These are phyloP conservation scores for Ensete glaucum DNA, from an alignment of 176 grass and related monocot species.

Conservation along the genomic window DNA sequence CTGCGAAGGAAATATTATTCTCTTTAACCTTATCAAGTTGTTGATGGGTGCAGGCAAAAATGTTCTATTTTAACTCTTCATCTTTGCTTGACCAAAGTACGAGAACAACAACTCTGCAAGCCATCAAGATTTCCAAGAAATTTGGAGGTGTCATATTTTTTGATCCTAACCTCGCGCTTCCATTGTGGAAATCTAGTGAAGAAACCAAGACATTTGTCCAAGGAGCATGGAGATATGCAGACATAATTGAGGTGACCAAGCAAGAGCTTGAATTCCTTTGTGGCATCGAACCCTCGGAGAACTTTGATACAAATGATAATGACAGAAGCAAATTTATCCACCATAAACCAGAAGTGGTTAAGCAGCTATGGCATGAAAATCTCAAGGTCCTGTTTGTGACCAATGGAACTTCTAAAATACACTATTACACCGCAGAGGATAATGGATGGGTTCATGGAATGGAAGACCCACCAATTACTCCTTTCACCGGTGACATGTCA, in stretches of 20 bases:
- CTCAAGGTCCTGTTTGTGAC: conserved; percentile 78
- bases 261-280: conserved; percentile 79
- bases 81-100: conserved; percentile 48
- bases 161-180: conserved; percentile 69
- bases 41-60: conserved; percentile 59
- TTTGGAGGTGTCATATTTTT: conserved; percentile 58
- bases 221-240: conserved; percentile 55
- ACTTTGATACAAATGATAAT: conserved; percentile 28
- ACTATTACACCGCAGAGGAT: conserved; percentile 65
- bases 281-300: conserved; percentile 36
- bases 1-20: neutral
- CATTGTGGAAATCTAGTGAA: conserved; percentile 57
- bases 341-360: conserved; percentile 40
- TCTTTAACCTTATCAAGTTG: neutral
- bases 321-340: conserved; percentile 47
- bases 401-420: conserved; percentile 71
- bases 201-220: conserved; percentile 48
- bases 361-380: conserved; percentile 61
- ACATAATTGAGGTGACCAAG: conserved; percentile 69
- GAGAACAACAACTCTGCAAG: conserved; percentile 41
- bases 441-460: conserved; percentile 52
- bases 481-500: conserved; percentile 73
- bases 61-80: conserved; percentile 88
- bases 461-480: conserved; percentile 67
- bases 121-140: conserved; percentile 54